Conservation (phyloP, 306 rosid genomes). For the Luffa aegyptiaca region DNA sequence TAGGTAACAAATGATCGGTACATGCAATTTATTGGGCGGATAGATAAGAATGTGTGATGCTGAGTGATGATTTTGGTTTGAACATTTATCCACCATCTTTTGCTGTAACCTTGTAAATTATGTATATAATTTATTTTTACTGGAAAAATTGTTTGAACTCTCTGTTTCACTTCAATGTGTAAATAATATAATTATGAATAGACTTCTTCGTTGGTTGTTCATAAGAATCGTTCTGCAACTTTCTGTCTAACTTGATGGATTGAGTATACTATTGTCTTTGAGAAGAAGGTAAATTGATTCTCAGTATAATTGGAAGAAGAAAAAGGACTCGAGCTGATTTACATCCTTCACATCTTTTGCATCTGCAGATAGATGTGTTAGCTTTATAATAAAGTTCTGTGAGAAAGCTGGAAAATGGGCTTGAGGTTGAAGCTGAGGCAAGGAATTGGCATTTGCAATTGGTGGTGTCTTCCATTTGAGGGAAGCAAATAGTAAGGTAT, state of each 20-base stretch:
- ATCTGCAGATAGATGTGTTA: neutral
- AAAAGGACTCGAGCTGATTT: neutral
- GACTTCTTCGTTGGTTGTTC: neutral
- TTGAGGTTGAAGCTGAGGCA: neutral
- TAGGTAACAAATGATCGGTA: neutral
- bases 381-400: neutral
- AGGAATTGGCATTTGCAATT: neutral
- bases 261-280: neutral
- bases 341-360: neutral
- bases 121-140: neutral
- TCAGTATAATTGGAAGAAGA: neutral
- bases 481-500: neutral
- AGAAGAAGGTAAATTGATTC: neutral
- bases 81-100: neutral
- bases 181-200: neutral
- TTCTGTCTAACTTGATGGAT: neutral
- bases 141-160: neutral
- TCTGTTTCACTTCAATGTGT: neutral
- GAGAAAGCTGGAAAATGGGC: neutral
- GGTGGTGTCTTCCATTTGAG: neutral
- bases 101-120: neutral
- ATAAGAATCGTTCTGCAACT: neutral
- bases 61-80: neutral
- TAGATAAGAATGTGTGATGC: neutral
- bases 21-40: neutral